Conservation (phyloP, 768 basidiomycete species). For the Lentinula sp. region DNA sequence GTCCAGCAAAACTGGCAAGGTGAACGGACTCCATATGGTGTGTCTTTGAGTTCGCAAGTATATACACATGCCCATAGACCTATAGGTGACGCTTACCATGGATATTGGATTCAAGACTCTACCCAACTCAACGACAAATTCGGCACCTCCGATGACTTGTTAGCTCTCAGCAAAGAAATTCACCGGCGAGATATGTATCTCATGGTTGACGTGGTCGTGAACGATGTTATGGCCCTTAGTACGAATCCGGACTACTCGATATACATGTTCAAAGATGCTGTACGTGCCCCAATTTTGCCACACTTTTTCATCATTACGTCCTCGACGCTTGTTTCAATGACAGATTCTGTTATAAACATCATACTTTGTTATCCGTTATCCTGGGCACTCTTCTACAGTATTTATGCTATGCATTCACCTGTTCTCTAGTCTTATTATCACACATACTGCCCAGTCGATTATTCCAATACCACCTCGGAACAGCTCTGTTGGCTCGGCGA, state of each 20-base stretch:
- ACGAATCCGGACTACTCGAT: slow-evolving; percentile 56
- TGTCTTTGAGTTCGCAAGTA: background rate
- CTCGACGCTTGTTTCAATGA: too few relatives aligned
- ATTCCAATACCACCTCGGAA: slow-evolving; percentile 61
- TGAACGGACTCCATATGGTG: slow-evolving; percentile 51
- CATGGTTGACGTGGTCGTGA: slow-evolving; percentile 83
- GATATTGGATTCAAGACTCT: slow-evolving; percentile 75
- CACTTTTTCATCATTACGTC: background rate
- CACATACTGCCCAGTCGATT: slow-evolving; percentile 71
- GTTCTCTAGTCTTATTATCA: slow-evolving; percentile 58
- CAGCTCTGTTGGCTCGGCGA: slow-evolving; percentile 86
- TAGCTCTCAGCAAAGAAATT: slow-evolving; percentile 51
- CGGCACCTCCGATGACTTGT: slow-evolving; percentile 62
- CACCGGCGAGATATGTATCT: slow-evolving; percentile 77
- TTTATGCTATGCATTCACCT: background rate
- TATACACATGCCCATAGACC: background rate
- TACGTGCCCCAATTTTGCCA: slow-evolving; percentile 16
- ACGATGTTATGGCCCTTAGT: slow-evolving; percentile 76
- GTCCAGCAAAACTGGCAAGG: slow-evolving; percentile 76
- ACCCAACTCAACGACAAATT: slow-evolving; percentile 56
- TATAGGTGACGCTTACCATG: slow-evolving; percentile 74
- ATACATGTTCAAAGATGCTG: slow-evolving; percentile 64
- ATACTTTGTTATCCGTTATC: too few relatives aligned
- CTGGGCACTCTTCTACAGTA: background rate
- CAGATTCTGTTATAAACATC: too few relatives aligned